Base-by-base conservation (phyloP, 192 early-diverging fungal genomes). In the Coemansia reversa region DNA sequence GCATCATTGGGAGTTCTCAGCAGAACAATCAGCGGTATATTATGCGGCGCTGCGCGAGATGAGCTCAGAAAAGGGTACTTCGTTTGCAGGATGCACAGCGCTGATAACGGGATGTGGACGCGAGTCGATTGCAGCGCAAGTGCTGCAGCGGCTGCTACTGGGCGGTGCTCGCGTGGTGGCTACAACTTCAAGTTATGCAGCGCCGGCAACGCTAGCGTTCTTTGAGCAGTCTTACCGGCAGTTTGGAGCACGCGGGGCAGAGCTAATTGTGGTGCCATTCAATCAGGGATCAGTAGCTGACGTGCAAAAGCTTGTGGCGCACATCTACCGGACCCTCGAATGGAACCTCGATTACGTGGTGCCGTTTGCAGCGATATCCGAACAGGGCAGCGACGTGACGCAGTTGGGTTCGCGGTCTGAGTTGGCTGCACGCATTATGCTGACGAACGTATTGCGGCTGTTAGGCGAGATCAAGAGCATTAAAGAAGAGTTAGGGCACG, bases 271-370 rank as follows among this genome's bases (percentile, higher is more conserved):
- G 16, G 91, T 98, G 32, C 95, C 95, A 19, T 98, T 93, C 83
- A 98, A 98, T 77, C 91, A 89, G 60, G 94, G 86, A 57, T 94
- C 93, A 1, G 81, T 86, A 65, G 84, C 88, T 70, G 95, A 98
- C 74, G 84, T 89, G 18, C 74, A 82, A 39, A 68, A 75, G 19
- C 74, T 98, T 6, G 83, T 96, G 69, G 79, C 88, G 65, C 92
- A 93, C 79, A 89, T 96, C 55, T 95, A 94, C 80, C 51, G 20
- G 4, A 90, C 89, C 33, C 85, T 94, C 8, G 81, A 82, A 24
- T 91, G 90, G 89, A 90, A 94, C 82, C 86, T 96, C 65, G 95
- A 98, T 84, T 92, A 88, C 70, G 84, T 98, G 45, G 84, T 98
- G 67, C 95, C 95, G 18, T 98, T 98, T 80, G 95, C 94, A 49